Percentiles rank a stretch among this genome's conserved stretches.
These are phyloP conservation scores for Cyclotella cryptica DNA, from an alignment of 108 stramenopile species.

Conservation along the genomic window DNA sequence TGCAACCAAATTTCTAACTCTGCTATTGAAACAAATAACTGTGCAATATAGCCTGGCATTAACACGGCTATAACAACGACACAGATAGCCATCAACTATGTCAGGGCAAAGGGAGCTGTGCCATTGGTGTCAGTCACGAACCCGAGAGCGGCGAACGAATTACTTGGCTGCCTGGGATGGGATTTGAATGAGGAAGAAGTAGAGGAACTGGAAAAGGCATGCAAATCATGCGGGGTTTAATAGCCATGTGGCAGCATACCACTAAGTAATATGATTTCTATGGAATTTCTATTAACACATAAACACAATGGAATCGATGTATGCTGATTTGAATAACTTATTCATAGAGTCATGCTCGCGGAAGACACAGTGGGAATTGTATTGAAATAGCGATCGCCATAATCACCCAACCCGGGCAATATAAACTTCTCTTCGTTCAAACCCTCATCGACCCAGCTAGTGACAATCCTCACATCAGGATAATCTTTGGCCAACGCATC, in stretches of 20 bases:
- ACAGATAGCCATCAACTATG: conserved; percentile 88
- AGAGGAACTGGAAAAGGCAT: conserved; percentile 74
- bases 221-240: conserved; percentile 48
- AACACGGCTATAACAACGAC: conserved; percentile 83
- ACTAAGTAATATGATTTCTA: neutral
- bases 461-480: conserved; percentile 88
- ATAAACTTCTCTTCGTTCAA: conserved; percentile 96
- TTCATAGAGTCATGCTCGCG: no score
- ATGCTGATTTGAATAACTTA: no score
- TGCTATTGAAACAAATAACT: neutral
- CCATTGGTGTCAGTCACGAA: conserved; percentile 81
- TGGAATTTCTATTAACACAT: no score
- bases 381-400: conserved; percentile 96
- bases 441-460: conserved; percentile 87
- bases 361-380: conserved; percentile 28
- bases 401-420: conserved; percentile 98
- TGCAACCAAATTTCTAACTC: neutral
- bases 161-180: conserved; percentile 88
- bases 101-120: conserved; percentile 86
- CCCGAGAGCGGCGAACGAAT: conserved; percentile 70
- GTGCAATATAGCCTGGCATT: conserved; percentile 61
- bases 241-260: neutral
- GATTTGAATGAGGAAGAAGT: conserved; percentile 83
- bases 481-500: conserved; percentile 51
- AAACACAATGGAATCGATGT: no score